phyloP scores from a whole-genome alignment of 352 stramenopile species.

The Phytophthora crassamura region DNA sequence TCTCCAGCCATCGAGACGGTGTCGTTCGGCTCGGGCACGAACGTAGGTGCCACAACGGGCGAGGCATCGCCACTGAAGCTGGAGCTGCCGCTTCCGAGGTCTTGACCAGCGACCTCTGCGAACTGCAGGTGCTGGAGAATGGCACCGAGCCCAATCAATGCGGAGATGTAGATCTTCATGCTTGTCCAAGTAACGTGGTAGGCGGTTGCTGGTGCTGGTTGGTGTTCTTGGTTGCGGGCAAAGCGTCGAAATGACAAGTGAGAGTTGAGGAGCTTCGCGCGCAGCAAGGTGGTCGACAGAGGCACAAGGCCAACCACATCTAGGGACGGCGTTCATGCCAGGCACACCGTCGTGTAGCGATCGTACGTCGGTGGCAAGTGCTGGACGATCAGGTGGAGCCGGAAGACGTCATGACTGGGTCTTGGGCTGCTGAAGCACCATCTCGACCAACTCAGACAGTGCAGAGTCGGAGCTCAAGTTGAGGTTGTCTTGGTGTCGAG shows the following conservation, averaged over 20 bases:
- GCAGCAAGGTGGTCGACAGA: not conserved
- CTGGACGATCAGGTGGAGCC: no score
- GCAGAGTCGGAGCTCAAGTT: not conserved
- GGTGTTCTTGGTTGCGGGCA: conserved; percentile 15
- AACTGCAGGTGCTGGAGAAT: conserved; percentile 30
- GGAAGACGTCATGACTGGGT: no score
- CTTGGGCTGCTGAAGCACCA: no score
- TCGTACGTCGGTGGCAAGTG: conserved; percentile 11
- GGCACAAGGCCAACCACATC: no score
- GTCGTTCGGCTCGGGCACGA: conserved; percentile 10
- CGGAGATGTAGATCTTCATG: conserved; percentile 38
- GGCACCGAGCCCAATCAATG: conserved; percentile 26
- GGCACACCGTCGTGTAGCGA: no score
- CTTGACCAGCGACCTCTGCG: conserved; percentile 20
- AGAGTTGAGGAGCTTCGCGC: conserved; percentile 10
- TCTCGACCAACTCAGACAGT: conserved; percentile 1
- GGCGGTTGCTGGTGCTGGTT: conserved; percentile 7
- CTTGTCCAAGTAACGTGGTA: conserved; percentile 12
- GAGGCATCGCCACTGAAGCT: conserved; percentile 23
- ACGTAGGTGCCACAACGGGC: conserved; percentile 19
- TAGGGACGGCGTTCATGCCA: no score
- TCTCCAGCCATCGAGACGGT: conserved; percentile 9
- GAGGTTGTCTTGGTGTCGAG: not conserved
- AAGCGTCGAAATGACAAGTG: conserved; percentile 45
- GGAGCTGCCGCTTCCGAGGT: conserved; percentile 17